A percentile compares a stretch with the other conserved stretches of the same genome.
These are phyloP conservation scores for Debaryomyces singareniensis DNA, from an alignment of 1,139 yeast species.

Conservation along the genomic window DNA sequence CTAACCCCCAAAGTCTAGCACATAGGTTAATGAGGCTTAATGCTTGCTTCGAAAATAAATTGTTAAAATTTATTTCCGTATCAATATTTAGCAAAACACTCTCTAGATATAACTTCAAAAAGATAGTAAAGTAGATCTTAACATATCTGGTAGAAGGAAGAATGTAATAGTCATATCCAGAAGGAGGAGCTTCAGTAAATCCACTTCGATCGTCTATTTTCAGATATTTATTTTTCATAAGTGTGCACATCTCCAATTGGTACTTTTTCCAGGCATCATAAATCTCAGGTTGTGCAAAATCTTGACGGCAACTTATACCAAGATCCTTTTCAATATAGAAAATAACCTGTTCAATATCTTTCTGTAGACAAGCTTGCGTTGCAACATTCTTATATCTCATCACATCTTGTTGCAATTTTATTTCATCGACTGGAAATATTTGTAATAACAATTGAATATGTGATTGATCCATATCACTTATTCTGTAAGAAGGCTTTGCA, in stretches of 20 bases:
- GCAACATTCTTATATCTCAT: conserved; percentile 34
- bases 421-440: conserved; percentile 35
- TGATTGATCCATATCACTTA: conserved; percentile 43
- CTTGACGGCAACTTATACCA: conserved; percentile 32
- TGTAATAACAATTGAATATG: conserved; percentile 29
- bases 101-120: conserved; percentile 22
- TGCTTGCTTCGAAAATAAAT: conserved; percentile 33
- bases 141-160: conserved; percentile 34
- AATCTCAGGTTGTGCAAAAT: conserved; percentile 33
- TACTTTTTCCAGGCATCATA: conserved; percentile 50
- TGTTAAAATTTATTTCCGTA: conserved; percentile 12
- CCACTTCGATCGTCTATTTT: conserved; percentile 25
- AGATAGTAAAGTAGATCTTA: conserved; percentile 24
- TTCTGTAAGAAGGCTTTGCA: conserved; percentile 40
- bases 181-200: conserved; percentile 23
- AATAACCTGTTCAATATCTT: conserved; percentile 37
- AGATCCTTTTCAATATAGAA: conserved; percentile 35
- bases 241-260: conserved; percentile 34
- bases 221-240: conserved; percentile 34
- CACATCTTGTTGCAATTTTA: conserved; percentile 46
- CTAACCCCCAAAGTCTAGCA: conserved; percentile 58
- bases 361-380: conserved; percentile 36
- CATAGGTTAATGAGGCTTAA: conserved; percentile 37
- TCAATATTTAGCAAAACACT: conserved; percentile 12
- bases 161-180: conserved; percentile 31